Evolutionary conservation across 805 yeast genomes (phyloP), one percentile per base, ranked within the genome.

Genomic region (Kuraishia cidri): DNA sequence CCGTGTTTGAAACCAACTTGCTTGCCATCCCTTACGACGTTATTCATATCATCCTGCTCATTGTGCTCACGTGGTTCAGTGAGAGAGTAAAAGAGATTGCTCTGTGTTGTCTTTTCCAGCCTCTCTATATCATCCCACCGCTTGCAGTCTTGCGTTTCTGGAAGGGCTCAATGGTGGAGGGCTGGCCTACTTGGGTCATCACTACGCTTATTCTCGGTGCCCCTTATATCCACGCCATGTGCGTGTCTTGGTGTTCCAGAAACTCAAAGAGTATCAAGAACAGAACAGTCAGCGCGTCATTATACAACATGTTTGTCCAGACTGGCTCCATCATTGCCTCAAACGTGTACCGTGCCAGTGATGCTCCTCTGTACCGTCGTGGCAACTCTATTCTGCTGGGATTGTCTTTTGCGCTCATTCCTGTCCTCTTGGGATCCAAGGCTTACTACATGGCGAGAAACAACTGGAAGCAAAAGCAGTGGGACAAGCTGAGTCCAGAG

Each of bases 191-290:
- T 4, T 46, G 41, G 33, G 43, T 26, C 5, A 7, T 43, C 8
- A 24, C 37, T 13, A 37, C 41, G 3, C 34, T 38, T 6, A 37
- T 39, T 20, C 46, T 68, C 22, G 63, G 64, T 16, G 56, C 60
- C 16, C 66, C 72, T 1, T 58, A 59, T 12, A 49, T 62, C 6
- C 69, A 69, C 48, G 66, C 77, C 2, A 46, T 73, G 16, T 50
- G 63, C 21, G 72, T 70, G 19, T 58, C 69, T 20, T 76, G 83
- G 83, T 64, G 70, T 35, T 72, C 83, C 0, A 48, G 66, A 14
- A 71, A 73, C 39, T 64, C 81, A n/a, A 68, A 72, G 47, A 61
- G 78, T 0, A 79, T 77, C n/a, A 50, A 77, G 6, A 51, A 72
- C 4, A 55, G 84, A 38, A 69, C 83, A 0, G 70, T 78, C 4